Conservation (phyloP, 768 basidiomycete genomes). For the Asterophora lycoperdoides region DNA sequence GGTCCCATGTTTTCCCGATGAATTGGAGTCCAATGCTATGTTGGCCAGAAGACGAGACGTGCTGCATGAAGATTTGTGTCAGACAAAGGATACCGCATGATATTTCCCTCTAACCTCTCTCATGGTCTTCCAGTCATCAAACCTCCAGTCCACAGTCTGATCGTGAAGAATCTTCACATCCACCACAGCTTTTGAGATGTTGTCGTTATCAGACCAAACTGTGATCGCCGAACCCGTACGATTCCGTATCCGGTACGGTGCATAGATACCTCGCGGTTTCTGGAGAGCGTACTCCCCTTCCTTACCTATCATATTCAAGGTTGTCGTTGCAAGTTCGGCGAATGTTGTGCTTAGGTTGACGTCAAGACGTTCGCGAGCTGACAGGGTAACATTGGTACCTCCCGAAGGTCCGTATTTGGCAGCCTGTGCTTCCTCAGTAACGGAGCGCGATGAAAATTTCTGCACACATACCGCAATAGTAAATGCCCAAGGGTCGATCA, state of each 20-base stretch:
- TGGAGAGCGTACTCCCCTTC: constrained; percentile 70
- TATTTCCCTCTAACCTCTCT: constrained; percentile 62
- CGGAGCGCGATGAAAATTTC: not conserved
- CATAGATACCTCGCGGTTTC: constrained; percentile 80
- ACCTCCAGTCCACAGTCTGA: constrained; percentile 87
- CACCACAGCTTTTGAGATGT: constrained; percentile 44
- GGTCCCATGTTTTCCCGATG: constrained; percentile 84
- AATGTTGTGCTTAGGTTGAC: constrained; percentile 90
- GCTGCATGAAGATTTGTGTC: constrained; percentile 31
- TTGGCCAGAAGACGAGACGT: constrained; percentile 64
- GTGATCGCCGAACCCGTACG: constrained; percentile 82
- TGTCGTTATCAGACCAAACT: constrained; percentile 81
- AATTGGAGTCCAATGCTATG: constrained; percentile 87
- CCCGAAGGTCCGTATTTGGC: constrained; percentile 45
- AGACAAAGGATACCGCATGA: not conserved
- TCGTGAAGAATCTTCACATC: constrained; percentile 66
- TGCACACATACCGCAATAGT: constrained; percentile 49
- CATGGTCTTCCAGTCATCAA: constrained; percentile 93
- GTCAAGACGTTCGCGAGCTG: constrained; percentile 81
- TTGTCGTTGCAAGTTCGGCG: constrained; percentile 76
- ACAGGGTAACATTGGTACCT: constrained; percentile 55
- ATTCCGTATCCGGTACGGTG: constrained; percentile 91
- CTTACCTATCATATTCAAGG: constrained; percentile 66
- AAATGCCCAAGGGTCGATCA: constrained; percentile 96
- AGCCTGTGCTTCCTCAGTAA: constrained; percentile 35